These are phyloP conservation scores for Coemansia sp. DNA, from an alignment of 192 early-diverging fungal genomes.

Conservation along the genomic window DNA sequence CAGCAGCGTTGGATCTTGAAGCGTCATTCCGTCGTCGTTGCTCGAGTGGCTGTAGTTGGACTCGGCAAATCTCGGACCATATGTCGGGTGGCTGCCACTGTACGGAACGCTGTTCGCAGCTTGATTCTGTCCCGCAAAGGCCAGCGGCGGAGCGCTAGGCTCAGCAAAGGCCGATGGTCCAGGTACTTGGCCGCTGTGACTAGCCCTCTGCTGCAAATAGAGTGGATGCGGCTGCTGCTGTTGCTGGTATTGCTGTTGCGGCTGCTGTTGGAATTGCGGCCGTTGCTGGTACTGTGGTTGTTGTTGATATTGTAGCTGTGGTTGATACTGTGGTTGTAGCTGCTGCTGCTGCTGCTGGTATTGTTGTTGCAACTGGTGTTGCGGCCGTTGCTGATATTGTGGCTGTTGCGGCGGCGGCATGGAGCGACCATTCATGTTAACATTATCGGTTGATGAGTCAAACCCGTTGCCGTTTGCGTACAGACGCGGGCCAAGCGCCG, in stretches of 20 bases:
- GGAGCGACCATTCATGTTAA: conserved; percentile 8
- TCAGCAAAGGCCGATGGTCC: conserved; percentile 7
- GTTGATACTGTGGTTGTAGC: background rate
- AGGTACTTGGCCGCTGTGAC: background rate
- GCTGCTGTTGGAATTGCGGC: background rate
- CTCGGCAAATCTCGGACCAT: background rate
- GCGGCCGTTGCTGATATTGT: background rate
- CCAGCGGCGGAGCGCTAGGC: conserved; percentile 4
- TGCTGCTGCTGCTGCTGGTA: conserved; percentile 12
- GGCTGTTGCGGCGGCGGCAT: conserved; percentile 4
- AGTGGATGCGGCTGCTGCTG: conserved; percentile 10
- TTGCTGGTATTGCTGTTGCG: background rate
- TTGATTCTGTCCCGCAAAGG: background rate
- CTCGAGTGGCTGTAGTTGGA: conserved; percentile 27
- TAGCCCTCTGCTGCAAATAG: background rate
- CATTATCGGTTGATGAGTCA: conserved; percentile 38
- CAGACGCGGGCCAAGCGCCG: conserved; percentile 10
- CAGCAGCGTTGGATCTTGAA: conserved; percentile 5
- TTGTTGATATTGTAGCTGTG: background rate
- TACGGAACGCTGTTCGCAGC: background rate
- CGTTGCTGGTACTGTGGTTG: background rate
- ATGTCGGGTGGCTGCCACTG: background rate
- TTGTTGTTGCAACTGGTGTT: background rate
- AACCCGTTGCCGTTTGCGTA: conserved; percentile 36
- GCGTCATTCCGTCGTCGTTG: conserved; percentile 28